These are phyloP conservation scores for Raddia distichophylla DNA, from an alignment of 176 grass and related monocot species.

Conservation along the genomic window DNA sequence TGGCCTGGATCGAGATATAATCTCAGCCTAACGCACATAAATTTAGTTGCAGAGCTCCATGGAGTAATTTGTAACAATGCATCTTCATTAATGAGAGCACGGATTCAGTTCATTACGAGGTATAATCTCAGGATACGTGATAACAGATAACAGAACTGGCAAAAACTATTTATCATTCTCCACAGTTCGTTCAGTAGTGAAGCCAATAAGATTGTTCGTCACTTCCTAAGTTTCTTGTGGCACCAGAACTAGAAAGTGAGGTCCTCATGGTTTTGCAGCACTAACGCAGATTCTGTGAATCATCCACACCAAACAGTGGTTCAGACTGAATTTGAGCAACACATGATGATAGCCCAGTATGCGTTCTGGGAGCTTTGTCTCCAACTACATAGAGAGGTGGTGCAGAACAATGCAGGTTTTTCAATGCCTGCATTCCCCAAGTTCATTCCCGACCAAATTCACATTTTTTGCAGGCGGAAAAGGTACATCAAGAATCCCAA, in stretches of 20 bases:
- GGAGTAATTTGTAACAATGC: not conserved
- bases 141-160: not conserved
- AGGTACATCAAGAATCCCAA: constrained; percentile 4
- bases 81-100: not conserved
- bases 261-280: not conserved
- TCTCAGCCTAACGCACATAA: not conserved
- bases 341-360: not conserved
- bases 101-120: constrained; percentile 2
- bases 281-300: not conserved
- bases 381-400: not conserved
- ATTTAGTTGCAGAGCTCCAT: not conserved
- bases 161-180: not conserved
- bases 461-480: not conserved
- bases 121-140: not conserved
- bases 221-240: not conserved
- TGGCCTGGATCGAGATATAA: too few relatives aligned
- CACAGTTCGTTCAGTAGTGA: not conserved
- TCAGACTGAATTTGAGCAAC: not conserved
- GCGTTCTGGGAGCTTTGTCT: not conserved
- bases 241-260: not conserved
- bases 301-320: not conserved
- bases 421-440: not conserved
- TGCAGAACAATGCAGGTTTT: not conserved
- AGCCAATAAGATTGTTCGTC: not conserved
- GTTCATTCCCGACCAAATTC: constrained; percentile 16